These are phyloP conservation scores for Nymphaea thermarum DNA, from an alignment of 164 flowering plant species.

Conservation along the genomic window DNA sequence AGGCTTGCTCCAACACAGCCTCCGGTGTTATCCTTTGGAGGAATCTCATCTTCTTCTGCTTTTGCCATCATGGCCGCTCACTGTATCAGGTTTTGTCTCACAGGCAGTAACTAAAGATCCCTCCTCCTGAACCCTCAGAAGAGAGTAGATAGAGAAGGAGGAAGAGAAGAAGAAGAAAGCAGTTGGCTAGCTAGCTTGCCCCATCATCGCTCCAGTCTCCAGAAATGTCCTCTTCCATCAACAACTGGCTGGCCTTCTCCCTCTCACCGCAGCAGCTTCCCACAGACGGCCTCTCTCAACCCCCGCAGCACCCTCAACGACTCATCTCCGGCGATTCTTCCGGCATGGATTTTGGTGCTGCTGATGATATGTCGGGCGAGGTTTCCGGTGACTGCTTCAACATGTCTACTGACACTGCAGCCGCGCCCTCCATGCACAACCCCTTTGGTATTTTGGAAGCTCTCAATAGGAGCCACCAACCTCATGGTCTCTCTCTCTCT, in stretches of 20 bases:
- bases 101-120: slow-evolving; percentile 6
- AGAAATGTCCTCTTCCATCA: slow-evolving; percentile 47
- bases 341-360: slow-evolving; percentile 1
- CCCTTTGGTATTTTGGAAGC: slow-evolving; percentile 53
- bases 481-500: background rate
- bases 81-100: slow-evolving; percentile 23
- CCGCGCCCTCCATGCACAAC: slow-evolving; percentile 19
- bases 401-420: slow-evolving; percentile 38
- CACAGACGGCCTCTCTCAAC: slow-evolving; percentile 21
- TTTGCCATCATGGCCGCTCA: slow-evolving; percentile 4
- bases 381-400: slow-evolving; percentile 55
- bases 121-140: slow-evolving; percentile 1
- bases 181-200: background rate
- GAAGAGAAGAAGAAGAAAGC: background rate
- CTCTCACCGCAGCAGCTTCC: slow-evolving; percentile 59
- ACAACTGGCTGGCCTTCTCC: slow-evolving; percentile 88
- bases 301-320: slow-evolving; percentile 13
- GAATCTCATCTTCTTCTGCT: slow-evolving; percentile 3
- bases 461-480: slow-evolving; percentile 34
- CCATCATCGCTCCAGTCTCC: background rate
- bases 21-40: background rate
- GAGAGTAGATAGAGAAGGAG: background rate
- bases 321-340: slow-evolving; percentile 3
- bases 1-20: background rate
- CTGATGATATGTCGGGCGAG: slow-evolving; percentile 37